Conservation (phyloP, 345 rosid genomes). For the Erucastrum elatum region DNA sequence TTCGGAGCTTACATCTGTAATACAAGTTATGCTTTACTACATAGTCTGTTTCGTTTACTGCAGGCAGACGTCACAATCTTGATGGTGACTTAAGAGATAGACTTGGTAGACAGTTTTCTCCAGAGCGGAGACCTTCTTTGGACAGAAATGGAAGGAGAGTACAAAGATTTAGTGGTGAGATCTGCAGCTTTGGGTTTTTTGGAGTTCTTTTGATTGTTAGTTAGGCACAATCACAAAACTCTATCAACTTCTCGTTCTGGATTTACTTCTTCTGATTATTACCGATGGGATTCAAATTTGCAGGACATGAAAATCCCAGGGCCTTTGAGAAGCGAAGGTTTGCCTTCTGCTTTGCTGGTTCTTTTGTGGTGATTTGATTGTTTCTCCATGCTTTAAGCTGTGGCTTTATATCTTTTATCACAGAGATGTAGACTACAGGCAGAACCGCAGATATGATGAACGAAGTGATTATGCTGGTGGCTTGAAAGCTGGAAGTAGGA, state of each 20-base stretch:
- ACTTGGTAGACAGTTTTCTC: slow-evolving; percentile 75
- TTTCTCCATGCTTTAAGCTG: slow-evolving; percentile 5
- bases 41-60: slow-evolving; percentile 35
- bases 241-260: slow-evolving; percentile 11
- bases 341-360: slow-evolving; percentile 6
- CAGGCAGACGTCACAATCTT: slow-evolving; percentile 64
- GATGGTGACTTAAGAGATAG: slow-evolving; percentile 79
- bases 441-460: slow-evolving; percentile 50
- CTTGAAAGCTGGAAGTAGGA: slow-evolving; percentile 50
- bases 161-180: slow-evolving; percentile 56
- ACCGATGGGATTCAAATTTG: slow-evolving; percentile 29
- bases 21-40: slow-evolving; percentile 34
- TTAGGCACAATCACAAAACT: background rate
- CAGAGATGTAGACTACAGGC: slow-evolving; percentile 61
- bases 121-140: slow-evolving; percentile 56
- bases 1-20: slow-evolving; percentile 26
- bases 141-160: slow-evolving; percentile 51
- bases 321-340: slow-evolving; percentile 62
- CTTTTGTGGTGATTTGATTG: slow-evolving; percentile 8
- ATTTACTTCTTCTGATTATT: slow-evolving; percentile 19
- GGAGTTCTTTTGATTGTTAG: slow-evolving; percentile 8
- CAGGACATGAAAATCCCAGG: slow-evolving; percentile 70
- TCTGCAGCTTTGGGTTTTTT: slow-evolving; percentile 24
- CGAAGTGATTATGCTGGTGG: slow-evolving; percentile 61
- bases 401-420: slow-evolving; percentile 14